Conservation (phyloP, 2,329 filamentous ascomycete species). For the Septoria petroselini region DNA sequence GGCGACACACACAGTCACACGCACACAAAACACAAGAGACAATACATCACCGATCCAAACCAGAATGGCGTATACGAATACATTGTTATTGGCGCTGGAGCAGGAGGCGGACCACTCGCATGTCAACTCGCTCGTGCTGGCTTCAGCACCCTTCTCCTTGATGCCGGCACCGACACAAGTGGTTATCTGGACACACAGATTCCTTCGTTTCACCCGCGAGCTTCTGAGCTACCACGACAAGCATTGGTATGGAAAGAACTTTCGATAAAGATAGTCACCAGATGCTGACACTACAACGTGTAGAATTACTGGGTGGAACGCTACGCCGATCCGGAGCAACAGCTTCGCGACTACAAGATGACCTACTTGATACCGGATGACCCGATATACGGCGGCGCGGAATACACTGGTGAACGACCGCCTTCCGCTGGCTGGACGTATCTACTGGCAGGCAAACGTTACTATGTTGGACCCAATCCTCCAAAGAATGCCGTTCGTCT, state of each 20-base stretch:
- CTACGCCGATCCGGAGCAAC: slow-evolving; percentile 1
- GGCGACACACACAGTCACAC: slow-evolving; percentile 1
- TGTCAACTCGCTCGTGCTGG: slow-evolving; percentile 59
- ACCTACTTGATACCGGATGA: slow-evolving; percentile 7
- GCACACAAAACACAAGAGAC: slow-evolving; percentile 8
- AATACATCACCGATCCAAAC: slow-evolving; percentile 1
- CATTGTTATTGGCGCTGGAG: slow-evolving; percentile 59
- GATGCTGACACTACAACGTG: slow-evolving; percentile 38
- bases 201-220: slow-evolving; percentile 14
- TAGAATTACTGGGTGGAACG: slow-evolving; percentile 12
- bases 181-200: slow-evolving; percentile 43
- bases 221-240: slow-evolving; percentile 14
- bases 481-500: slow-evolving; percentile 6
- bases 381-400: slow-evolving; percentile 4
- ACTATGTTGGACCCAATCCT: slow-evolving; percentile 53
- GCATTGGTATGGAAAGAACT: slow-evolving; percentile 8
- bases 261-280: slow-evolving; percentile 50
- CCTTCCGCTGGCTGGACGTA: slow-evolving; percentile 38
- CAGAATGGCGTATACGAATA: slow-evolving; percentile 46
- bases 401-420: slow-evolving; percentile 10
- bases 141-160: slow-evolving; percentile 58
- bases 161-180: slow-evolving; percentile 58
- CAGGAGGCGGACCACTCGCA: slow-evolving; percentile 58
- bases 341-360: slow-evolving; percentile 12
- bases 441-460: slow-evolving; percentile 42